Percentiles rank a stretch among this genome's conserved stretches.
Evolutionary conservation across 2,329 filamentous ascomycete genomes (phyloP).

Genomic region (Colletotrichum chrysophilum): DNA sequence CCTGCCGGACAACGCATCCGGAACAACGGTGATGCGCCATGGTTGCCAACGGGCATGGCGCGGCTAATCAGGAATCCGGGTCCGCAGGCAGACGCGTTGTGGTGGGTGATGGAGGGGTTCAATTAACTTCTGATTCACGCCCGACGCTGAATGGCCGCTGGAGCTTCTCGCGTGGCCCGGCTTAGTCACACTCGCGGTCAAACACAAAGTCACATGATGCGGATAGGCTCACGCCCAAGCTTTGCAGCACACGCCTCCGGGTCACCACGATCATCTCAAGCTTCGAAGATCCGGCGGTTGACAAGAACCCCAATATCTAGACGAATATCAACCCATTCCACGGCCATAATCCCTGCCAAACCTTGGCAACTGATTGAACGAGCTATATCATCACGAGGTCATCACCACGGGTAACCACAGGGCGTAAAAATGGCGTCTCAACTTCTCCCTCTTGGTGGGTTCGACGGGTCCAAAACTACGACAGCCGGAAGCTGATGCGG

Average conservation of each 20-base stretch:
- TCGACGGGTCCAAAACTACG: background rate
- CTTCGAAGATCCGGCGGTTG: background rate
- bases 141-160: background rate
- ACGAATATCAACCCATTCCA: background rate
- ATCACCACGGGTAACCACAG: background rate
- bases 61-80: conserved; percentile 9
- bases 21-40: conserved; percentile 36
- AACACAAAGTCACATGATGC: conserved; percentile 27
- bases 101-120: background rate
- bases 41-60: conserved; percentile 35
- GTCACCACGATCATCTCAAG: conserved; percentile 7
- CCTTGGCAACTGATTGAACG: background rate
- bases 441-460: conserved; percentile 68
- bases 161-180: background rate
- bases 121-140: background rate
- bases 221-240: conserved; percentile 11
- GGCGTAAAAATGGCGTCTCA: conserved; percentile 68
- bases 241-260: background rate
- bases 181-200: conserved; percentile 44
- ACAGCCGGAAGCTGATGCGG: conserved; percentile 24
- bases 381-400: background rate
- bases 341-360: background rate
- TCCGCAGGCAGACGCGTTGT: conserved; percentile 36
- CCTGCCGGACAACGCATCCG: conserved; percentile 25
- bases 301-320: background rate